Evolutionary conservation across 1,284 basidiomycete genomes (phyloP).

Genomic region (Tilletiaria anomala): DNA sequence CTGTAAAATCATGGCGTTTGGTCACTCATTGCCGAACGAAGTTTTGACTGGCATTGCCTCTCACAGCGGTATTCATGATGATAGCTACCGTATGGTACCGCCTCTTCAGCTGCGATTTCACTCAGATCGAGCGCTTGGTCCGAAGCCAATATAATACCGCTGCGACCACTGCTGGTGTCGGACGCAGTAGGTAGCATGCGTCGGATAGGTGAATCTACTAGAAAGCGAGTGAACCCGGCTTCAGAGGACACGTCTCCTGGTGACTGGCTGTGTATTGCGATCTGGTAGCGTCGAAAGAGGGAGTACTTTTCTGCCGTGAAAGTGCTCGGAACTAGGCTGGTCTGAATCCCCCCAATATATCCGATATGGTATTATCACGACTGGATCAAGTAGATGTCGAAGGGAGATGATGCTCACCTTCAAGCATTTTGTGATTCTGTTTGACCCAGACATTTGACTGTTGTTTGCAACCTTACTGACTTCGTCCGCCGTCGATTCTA

Average conservation of each 20-base stretch:
- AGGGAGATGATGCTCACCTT: no score
- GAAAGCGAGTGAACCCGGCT: conserved; percentile 24
- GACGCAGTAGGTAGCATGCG: background rate
- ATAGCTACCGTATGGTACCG: conserved; percentile 19
- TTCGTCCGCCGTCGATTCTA: no score
- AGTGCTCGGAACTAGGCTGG: conserved; percentile 7
- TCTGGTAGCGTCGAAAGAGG: conserved; percentile 30
- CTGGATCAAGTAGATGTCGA: no score
- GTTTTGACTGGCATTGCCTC: no score
- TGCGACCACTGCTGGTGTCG: background rate
- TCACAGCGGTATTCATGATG: conserved; percentile 33
- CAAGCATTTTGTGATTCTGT: no score
- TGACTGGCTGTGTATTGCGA: conserved; percentile 19
- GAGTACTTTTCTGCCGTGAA: conserved; percentile 26
- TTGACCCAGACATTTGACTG: no score
- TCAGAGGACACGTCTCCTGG: conserved; percentile 15
- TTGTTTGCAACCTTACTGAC: no score
- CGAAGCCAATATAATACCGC: background rate
- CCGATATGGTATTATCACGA: no score
- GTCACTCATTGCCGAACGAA: background rate
- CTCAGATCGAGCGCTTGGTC: background rate
- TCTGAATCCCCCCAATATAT: no score
- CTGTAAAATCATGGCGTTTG: background rate
- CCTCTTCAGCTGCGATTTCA: background rate
- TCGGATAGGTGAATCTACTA: conserved; percentile 14